A percentile compares a stretch with the other conserved stretches of the same genome.
These are phyloP conservation scores for Micromonas commoda DNA, from an alignment of 139 green algal species.

Conservation along the genomic window DNA sequence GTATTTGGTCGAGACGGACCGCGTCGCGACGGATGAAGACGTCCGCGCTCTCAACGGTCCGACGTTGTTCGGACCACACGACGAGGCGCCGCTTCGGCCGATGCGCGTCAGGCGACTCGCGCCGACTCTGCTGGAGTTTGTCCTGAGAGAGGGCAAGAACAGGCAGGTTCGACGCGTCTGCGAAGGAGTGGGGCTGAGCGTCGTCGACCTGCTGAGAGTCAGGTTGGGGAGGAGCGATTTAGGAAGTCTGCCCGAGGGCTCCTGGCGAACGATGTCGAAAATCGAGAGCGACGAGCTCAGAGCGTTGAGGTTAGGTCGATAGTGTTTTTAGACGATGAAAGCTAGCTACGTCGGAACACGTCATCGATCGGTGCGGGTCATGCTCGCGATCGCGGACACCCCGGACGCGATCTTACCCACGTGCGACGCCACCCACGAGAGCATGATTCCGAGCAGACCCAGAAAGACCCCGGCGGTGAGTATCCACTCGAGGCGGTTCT, in stretches of 20 bases:
- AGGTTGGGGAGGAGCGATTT: background rate
- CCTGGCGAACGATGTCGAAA: background rate
- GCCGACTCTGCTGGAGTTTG: background rate
- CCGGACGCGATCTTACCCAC: no score
- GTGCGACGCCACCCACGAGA: no score
- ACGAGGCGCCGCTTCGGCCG: background rate
- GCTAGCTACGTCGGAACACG: no score
- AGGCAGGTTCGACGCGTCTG: constrained; percentile 16
- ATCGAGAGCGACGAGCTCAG: background rate
- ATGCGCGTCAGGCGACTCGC: background rate
- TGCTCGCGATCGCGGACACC: no score
- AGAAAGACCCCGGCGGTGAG: no score
- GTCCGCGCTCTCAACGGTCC: background rate
- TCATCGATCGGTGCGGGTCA: no score
- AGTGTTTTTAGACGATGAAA: no score
- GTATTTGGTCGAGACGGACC: background rate
- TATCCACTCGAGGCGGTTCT: no score
- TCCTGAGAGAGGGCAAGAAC: constrained; percentile 10
- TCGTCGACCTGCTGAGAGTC: background rate
- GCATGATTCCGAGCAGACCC: no score
- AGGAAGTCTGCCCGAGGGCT: constrained; percentile 6
- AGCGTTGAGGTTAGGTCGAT: background rate
- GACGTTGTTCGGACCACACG: background rate
- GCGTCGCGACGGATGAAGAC: background rate
- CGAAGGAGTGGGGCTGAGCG: constrained; percentile 4